Conservation (phyloP, 2,329 filamentous ascomycete species). For the Cryphonectria nitschkei region DNA sequence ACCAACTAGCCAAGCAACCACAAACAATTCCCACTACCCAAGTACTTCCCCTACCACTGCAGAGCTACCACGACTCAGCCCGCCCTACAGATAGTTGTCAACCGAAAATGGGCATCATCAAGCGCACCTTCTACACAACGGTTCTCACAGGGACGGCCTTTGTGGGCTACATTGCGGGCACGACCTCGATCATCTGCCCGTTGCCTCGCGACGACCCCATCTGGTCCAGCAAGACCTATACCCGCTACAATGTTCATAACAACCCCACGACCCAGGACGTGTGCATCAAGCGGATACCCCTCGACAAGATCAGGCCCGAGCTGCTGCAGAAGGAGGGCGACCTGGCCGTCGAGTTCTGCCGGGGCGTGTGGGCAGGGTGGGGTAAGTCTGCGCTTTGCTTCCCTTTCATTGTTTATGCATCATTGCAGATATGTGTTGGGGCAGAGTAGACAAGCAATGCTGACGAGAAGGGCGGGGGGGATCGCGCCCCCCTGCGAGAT, state of each 20-base stretch:
- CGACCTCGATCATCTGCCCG: conserved; percentile 61
- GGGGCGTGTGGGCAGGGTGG: conserved; percentile 67
- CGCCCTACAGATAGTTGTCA: not conserved
- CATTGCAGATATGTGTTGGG: conserved; percentile 3
- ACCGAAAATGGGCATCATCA: conserved; percentile 52
- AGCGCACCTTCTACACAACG: conserved; percentile 49
- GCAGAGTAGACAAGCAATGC: not conserved
- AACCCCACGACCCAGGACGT: conserved; percentile 69
- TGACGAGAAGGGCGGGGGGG: not conserved
- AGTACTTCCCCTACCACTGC: not conserved
- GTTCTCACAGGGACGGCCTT: conserved; percentile 56
- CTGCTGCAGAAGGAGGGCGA: conserved; percentile 62
- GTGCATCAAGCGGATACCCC: conserved; percentile 63
- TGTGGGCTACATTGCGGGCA: conserved; percentile 55
- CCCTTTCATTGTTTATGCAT: not conserved
- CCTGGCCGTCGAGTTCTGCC: conserved; percentile 67
- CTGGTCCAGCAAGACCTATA: conserved; percentile 60
- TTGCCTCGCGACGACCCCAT: conserved; percentile 62
- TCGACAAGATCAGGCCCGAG: conserved; percentile 67
- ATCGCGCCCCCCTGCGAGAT: conserved; percentile 1
- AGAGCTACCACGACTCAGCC: not conserved
- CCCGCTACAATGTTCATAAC: conserved; percentile 62
- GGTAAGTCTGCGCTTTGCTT: conserved; percentile 48
- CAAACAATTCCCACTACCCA: not conserved
- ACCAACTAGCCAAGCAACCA: not conserved